Evolutionary conservation across 192 early-diverging fungal genomes (phyloP).

Genomic region (Backusella tuberculispora): DNA sequence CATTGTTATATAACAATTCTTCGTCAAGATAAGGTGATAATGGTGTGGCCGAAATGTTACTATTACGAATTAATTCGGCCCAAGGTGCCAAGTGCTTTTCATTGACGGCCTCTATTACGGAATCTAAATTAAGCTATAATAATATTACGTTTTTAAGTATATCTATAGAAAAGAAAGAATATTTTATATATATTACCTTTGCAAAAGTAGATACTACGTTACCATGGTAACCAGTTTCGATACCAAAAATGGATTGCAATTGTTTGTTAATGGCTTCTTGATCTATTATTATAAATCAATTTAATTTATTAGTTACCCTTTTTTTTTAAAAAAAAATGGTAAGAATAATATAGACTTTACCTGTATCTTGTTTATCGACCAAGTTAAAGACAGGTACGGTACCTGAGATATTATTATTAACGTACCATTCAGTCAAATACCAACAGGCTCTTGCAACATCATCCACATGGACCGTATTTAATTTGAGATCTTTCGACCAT

Average conservation of each 20-base stretch:
- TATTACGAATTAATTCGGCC: constrained; percentile 79
- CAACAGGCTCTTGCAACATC: constrained; percentile 78
- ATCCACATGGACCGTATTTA: constrained; percentile 93
- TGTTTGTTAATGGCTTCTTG: constrained; percentile 78
- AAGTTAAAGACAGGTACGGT: constrained; percentile 76
- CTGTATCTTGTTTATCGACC: constrained; percentile 85
- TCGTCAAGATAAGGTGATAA: constrained; percentile 93
- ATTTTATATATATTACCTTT: constrained; percentile 55
- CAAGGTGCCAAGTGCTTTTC: constrained; percentile 94
- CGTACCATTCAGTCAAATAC: constrained; percentile 58
- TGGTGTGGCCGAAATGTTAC: constrained; percentile 77
- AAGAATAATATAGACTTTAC: constrained; percentile 42
- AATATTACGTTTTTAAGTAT: not conserved
- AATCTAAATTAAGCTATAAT: constrained; percentile 75
- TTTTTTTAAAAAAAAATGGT: constrained; percentile 3
- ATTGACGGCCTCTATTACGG: constrained; percentile 83
- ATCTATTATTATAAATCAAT: constrained; percentile 46
- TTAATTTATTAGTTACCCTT: too few species aligned
- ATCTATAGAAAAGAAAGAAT: constrained; percentile 11
- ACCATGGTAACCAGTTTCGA: constrained; percentile 85
- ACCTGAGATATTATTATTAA: constrained; percentile 42
- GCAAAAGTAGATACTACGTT: constrained; percentile 77
- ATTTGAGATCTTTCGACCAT: constrained; percentile 90
- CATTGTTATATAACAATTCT: constrained; percentile 87
- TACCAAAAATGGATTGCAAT: constrained; percentile 75